A percentile compares a stretch with the other conserved stretches of the same genome.
Evolutionary conservation across 495 filamentous ascomycete genomes (phyloP).

Genomic region (Chlorociboria aeruginascens): DNA sequence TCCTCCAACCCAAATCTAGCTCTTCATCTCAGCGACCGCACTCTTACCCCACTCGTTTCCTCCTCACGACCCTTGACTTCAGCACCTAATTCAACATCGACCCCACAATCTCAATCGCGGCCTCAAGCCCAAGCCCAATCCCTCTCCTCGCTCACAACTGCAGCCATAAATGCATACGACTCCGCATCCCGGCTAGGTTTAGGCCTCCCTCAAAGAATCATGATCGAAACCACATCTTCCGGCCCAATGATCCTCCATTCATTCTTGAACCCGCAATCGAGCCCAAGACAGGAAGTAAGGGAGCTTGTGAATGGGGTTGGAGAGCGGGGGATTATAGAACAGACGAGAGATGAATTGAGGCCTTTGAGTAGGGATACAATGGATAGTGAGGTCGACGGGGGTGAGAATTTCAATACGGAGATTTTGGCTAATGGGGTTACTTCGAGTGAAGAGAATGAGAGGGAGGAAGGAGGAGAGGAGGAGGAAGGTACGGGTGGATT

Average conservation of each 20-base stretch:
- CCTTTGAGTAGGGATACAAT: conserved; percentile 11
- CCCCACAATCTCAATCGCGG: conserved; percentile 2
- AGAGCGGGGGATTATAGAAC: conserved; percentile 10
- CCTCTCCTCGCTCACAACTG: conserved; percentile 26
- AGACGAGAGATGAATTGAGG: conserved; percentile 12
- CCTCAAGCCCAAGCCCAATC: conserved; percentile 14
- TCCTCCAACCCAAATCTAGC: conserved; percentile 11
- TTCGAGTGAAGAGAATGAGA: not conserved
- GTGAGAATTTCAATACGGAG: not conserved
- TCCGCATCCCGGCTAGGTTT: conserved; percentile 25
- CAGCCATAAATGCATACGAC: conserved; percentile 28
- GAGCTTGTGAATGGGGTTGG: not conserved
- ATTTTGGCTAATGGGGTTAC: conserved; percentile 9
- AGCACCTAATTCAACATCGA: not conserved
- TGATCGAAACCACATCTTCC: conserved; percentile 25
- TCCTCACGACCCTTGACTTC: conserved; percentile 18
- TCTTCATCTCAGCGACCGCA: conserved; percentile 29
- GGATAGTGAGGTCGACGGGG: not conserved
- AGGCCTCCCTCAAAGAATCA: conserved; percentile 26
- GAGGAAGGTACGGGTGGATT: conserved; percentile 4
- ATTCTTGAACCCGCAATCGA: conserved; percentile 9
- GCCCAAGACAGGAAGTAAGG: not conserved
- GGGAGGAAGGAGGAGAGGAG: not conserved
- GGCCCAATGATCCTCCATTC: conserved; percentile 26
- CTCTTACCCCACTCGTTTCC: conserved; percentile 32